These are phyloP conservation scores for Mycena metata DNA, from an alignment of 768 basidiomycete species.

Conservation along the genomic window DNA sequence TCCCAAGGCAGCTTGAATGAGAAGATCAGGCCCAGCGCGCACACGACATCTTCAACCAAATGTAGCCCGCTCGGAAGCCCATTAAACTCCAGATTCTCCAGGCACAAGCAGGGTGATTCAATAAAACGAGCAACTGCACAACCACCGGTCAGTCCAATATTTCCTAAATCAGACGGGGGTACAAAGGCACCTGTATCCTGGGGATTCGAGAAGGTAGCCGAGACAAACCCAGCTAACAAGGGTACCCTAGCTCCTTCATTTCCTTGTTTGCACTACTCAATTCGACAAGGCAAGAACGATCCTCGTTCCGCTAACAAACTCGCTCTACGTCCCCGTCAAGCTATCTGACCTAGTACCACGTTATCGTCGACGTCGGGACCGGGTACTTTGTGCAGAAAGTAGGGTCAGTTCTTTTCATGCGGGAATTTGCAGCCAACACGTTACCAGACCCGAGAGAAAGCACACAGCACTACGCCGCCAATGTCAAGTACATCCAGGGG, in stretches of 20 bases:
- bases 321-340: conserved; percentile 95
- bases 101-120: too few species aligned
- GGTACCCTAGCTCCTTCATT: conserved; percentile 50
- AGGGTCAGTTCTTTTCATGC: too few species aligned
- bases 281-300: conserved; percentile 81
- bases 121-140: too few species aligned
- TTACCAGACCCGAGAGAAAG: conserved; percentile 85
- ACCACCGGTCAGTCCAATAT: too few species aligned
- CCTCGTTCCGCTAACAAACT: conserved; percentile 93
- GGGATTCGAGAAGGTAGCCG: conserved; percentile 82
- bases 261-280: background rate
- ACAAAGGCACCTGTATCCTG: too few species aligned
- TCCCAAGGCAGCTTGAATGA: too few species aligned
- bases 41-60: too few species aligned
- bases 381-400: conserved; percentile 98
- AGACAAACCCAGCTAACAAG: conserved; percentile 80
- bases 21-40: too few species aligned
- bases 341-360: conserved; percentile 85
- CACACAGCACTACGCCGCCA: conserved; percentile 83
- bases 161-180: too few species aligned
- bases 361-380: conserved; percentile 96
- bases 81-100: too few species aligned
- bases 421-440: too few species aligned
- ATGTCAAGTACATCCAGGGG: conserved; percentile 83
- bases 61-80: too few species aligned